Conservation (phyloP, 176 grass and related monocot species). For the Rhynchospora pubera region DNA sequence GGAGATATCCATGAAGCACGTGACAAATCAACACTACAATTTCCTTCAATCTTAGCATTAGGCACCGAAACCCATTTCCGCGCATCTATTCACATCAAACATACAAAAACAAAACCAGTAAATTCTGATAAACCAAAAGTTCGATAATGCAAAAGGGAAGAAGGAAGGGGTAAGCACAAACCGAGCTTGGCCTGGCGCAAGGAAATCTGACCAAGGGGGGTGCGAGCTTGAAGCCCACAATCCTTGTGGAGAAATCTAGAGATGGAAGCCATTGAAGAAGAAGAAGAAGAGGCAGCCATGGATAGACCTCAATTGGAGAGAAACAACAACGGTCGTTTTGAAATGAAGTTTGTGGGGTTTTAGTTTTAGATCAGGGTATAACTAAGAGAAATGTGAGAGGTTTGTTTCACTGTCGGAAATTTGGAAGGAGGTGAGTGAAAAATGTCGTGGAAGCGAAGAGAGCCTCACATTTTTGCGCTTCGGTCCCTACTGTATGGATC, state of each 20-base stretch:
- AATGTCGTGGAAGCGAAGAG: background rate
- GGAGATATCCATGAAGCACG: slow-evolving; percentile 7
- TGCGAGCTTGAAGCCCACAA: slow-evolving; percentile 10
- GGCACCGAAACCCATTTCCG: background rate
- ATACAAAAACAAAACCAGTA: slow-evolving; percentile 18
- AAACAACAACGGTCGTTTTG: background rate
- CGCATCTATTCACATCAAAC: slow-evolving; percentile 11
- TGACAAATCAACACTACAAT: slow-evolving; percentile 22
- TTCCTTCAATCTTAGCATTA: slow-evolving; percentile 16
- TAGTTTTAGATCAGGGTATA: background rate
- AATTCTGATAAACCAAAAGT: slow-evolving; percentile 22
- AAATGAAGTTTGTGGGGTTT: background rate
- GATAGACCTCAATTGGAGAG: background rate
- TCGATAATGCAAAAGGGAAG: background rate
- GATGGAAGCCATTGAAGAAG: slow-evolving; percentile 58
- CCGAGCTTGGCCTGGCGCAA: background rate
- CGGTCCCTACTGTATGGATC: slow-evolving; percentile 7
- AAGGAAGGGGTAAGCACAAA: background rate
- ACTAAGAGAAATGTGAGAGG: background rate
- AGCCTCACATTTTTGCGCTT: slow-evolving; percentile 20
- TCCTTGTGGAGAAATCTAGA: slow-evolving; percentile 46
- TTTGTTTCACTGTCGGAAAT: background rate
- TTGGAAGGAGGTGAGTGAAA: background rate
- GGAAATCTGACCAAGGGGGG: slow-evolving; percentile 5
- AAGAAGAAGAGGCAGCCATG: slow-evolving; percentile 16